Conservation (phyloP, 768 basidiomycete species). For the Lyophyllum atratum region DNA sequence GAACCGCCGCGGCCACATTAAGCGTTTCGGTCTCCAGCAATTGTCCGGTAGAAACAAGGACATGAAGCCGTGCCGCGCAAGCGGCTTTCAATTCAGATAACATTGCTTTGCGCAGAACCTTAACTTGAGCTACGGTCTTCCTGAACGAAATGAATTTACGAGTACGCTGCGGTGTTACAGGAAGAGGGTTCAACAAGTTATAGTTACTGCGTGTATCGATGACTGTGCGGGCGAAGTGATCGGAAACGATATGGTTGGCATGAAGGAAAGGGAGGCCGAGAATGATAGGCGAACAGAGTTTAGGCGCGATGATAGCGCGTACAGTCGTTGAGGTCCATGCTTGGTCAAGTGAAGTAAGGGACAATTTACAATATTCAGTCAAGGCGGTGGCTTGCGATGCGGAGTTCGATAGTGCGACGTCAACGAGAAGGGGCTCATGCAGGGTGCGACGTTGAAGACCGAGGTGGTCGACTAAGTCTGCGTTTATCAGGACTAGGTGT, state of each 20-base stretch:
- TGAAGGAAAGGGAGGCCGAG: constrained; percentile 2
- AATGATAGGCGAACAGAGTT: background rate
- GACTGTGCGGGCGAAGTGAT: constrained; percentile 9
- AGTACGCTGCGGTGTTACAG: background rate
- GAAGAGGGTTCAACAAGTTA: constrained; percentile 1
- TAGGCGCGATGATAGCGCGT: background rate
- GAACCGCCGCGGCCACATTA: background rate
- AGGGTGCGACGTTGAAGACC: too few species aligned
- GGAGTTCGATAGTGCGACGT: constrained; percentile 10
- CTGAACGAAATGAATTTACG: too few species aligned
- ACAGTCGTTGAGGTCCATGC: background rate
- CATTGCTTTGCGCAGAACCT: background rate
- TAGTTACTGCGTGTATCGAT: constrained; percentile 13
- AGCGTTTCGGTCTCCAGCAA: background rate
- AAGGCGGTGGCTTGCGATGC: background rate
- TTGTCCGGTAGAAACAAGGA: background rate
- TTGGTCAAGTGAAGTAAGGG: background rate
- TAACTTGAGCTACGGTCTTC: background rate
- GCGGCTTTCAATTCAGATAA: background rate
- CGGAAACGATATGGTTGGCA: too few species aligned
- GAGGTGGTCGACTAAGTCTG: too few species aligned
- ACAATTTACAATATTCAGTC: background rate
- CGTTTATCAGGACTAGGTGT: too few species aligned
- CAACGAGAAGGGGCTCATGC: too few species aligned
- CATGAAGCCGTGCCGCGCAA: background rate